Percentiles rank a stretch among this genome's conserved stretches.
Evolutionary conservation across 768 basidiomycete genomes (phyloP).

Genomic region (Porpolomopsis calyptriformis): DNA sequence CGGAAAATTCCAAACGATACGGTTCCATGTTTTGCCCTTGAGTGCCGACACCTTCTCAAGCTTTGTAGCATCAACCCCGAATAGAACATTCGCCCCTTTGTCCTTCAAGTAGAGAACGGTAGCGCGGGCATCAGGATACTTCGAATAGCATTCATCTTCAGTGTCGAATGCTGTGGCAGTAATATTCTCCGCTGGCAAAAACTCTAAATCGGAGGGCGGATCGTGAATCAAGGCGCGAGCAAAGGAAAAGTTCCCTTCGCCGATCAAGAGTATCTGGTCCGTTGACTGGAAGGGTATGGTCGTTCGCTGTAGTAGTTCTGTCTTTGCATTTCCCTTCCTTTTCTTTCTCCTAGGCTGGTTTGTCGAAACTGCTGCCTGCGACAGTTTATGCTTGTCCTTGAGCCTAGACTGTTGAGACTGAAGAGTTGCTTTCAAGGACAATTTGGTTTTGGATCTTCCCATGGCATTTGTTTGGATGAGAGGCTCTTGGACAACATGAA

Average conservation of each 20-base stretch:
- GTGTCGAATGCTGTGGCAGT: slow-evolving; percentile 82
- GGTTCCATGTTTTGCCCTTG: slow-evolving; percentile 60
- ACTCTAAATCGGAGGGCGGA: slow-evolving; percentile 33
- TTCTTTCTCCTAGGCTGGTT: slow-evolving; percentile 35
- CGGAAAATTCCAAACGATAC: slow-evolving; percentile 91
- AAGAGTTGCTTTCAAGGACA: slow-evolving; percentile 49
- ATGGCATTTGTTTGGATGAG: slow-evolving; percentile 15
- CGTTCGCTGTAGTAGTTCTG: slow-evolving; percentile 29
- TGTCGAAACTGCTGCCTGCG: slow-evolving; percentile 40
- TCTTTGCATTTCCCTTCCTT: slow-evolving; percentile 24
- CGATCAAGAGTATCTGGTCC: slow-evolving; percentile 68
- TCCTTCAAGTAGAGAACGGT: slow-evolving; percentile 47
- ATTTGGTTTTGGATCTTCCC: slow-evolving; percentile 41
- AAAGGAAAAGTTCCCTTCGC: slow-evolving; percentile 95
- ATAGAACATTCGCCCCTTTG: slow-evolving; percentile 61
- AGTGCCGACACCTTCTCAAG: slow-evolving; percentile 50
- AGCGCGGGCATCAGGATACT: slow-evolving; percentile 65
- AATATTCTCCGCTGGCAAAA: slow-evolving; percentile 55
- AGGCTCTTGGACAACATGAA: background rate
- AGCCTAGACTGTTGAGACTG: slow-evolving; percentile 60
- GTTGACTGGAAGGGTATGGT: slow-evolving; percentile 57
- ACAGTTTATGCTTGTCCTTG: slow-evolving; percentile 47
- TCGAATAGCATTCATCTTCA: slow-evolving; percentile 62
- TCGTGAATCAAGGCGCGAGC: slow-evolving; percentile 56
- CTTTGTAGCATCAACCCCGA: slow-evolving; percentile 75